phyloP scores from a whole-genome alignment of 1,284 basidiomycete genomes.

The Grifola frondosa region DNA sequence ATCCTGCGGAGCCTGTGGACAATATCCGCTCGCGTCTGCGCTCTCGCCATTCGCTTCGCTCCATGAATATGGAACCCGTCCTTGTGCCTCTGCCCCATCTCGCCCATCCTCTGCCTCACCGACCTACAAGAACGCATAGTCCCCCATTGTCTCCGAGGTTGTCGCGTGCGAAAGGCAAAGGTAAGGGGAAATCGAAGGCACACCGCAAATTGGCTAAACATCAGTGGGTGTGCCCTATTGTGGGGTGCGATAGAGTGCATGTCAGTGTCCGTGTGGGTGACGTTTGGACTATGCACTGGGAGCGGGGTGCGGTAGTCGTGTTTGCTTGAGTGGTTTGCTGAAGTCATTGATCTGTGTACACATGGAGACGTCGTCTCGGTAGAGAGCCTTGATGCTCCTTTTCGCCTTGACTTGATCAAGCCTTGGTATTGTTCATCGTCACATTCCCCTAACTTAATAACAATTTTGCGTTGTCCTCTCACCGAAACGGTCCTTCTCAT shows the following conservation, averaged over 20 bases:
- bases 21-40: conserved; percentile 19
- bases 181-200: conserved; percentile 34
- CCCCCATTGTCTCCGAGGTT: too few species aligned
- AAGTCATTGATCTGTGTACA: too few species aligned
- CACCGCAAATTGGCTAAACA: conserved; percentile 42
- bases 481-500: too few species aligned
- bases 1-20: conserved; percentile 3
- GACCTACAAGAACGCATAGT: neutral
- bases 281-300: conserved; percentile 47
- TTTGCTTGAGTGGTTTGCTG: conserved; percentile 38
- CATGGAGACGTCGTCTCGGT: too few species aligned
- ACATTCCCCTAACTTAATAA: too few species aligned
- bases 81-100: neutral
- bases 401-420: too few species aligned
- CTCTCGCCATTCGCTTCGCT: conserved; percentile 10
- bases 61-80: conserved; percentile 5
- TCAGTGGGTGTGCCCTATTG: conserved; percentile 65
- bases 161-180: conserved; percentile 33
- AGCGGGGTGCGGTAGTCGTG: conserved; percentile 46
- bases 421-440: too few species aligned
- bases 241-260: conserved; percentile 52
- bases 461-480: too few species aligned
- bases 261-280: conserved; percentile 54
- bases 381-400: too few species aligned
- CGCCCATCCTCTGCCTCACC: conserved; percentile 3